Evolutionary conservation across 371 early-diverging fungal species (phyloP), one percentile per base, ranked within the genome.

Genomic region (Lichtheimia corymbifera): DNA sequence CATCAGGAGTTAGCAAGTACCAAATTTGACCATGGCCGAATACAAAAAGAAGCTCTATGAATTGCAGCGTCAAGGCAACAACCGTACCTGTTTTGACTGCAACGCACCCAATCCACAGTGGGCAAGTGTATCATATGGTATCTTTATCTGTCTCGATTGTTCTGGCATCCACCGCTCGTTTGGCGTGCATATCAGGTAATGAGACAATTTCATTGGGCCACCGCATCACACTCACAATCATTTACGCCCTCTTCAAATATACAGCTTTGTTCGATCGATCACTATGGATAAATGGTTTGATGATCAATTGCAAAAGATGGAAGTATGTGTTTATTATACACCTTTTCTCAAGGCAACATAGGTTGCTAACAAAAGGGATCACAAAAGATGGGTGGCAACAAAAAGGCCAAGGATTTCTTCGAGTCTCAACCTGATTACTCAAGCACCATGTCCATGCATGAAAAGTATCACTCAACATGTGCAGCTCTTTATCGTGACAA

Each of bases 251-350:
- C 7, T 35, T 9, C 11, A 35, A 6, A 14, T 50, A 15, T 54
- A 20, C 67, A 91, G 91, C 76, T 97, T 97, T 86, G 98, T 99
- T 50, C 92, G 98, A 17, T 98, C 98, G 18, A 91, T 98, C 57
- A 91, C 91, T 17, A 99, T 99, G 97, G 99, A 99, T 77, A 91
- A 91, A 68, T 99, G 99, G 99, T 87, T 86, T 44, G 88, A 92
- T 17, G 93, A 94, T 73, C 97, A 98, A 70, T 76, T 93, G 53
- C 88, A 90, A 68, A 89, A 92, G 63, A 97, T 99, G 97, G 86
- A 94, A 64, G 87, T 84, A 71, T 66, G 62, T 61, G 20, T 52
- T 53, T 2, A 25, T 42, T 15, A 28, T 7, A 5, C 45, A 45
- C 28, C 7, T 4, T 28, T 47, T 47, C 14, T 50, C 15, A 35